These are phyloP conservation scores for Anisodus tanguticus DNA, from an alignment of 257 asterid genomes.

Conservation along the genomic window DNA sequence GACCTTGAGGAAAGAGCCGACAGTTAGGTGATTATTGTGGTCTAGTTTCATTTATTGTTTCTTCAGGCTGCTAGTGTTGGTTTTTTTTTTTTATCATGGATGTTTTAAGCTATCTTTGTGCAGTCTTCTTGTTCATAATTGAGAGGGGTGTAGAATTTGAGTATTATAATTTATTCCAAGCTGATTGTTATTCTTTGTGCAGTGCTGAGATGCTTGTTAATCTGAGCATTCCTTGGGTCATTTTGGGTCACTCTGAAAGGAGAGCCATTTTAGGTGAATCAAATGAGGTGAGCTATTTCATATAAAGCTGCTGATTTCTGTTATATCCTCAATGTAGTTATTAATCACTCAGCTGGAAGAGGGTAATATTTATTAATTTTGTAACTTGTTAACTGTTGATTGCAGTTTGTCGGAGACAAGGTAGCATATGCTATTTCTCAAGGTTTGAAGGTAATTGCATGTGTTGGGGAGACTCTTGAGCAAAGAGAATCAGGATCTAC, in stretches of 20 bases:
- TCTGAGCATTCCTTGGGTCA: conserved; percentile 87
- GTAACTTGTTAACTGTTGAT: conserved; percentile 8
- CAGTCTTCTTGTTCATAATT: background rate
- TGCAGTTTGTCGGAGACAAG: conserved; percentile 91
- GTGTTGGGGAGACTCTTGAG: conserved; percentile 99
- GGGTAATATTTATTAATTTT: background rate
- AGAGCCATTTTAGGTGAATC: conserved; percentile 78
- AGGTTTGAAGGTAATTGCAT: conserved; percentile 97
- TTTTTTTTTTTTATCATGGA: background rate
- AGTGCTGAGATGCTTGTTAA: conserved; percentile 98
- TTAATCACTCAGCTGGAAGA: background rate
- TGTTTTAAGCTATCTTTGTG: background rate
- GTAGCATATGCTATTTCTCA: conserved; percentile 92
- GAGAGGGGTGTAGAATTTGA: background rate
- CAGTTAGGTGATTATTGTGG: conserved; percentile 18
- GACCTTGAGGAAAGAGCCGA: background rate
- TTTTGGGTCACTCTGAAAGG: conserved; percentile 98
- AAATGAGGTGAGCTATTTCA: conserved; percentile 63
- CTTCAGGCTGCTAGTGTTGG: background rate
- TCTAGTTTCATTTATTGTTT: conserved; percentile 20
- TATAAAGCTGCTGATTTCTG: background rate
- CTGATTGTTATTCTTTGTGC: conserved; percentile 35
- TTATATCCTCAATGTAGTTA: background rate
- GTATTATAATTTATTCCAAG: conserved; percentile 5
- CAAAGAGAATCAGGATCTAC: conserved; percentile 97